Evolutionary conservation across 2,329 filamentous ascomycete genomes (phyloP).

Genomic region (Penicillium paneum): DNA sequence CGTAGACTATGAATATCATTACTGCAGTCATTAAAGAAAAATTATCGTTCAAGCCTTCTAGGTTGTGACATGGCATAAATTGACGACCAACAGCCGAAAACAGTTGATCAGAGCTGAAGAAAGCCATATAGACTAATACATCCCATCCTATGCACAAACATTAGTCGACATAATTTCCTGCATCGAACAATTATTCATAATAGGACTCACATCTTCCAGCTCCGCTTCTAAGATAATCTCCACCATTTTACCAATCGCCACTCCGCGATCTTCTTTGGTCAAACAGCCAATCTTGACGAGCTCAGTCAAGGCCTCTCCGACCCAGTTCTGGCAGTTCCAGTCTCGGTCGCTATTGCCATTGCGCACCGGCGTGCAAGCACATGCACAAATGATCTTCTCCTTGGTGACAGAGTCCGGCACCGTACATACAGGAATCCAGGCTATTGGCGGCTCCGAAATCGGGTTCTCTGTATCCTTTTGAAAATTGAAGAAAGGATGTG

Average conservation of each 20-base stretch:
- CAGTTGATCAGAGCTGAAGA: neutral
- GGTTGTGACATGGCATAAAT: neutral
- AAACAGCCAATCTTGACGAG: conserved; percentile 24
- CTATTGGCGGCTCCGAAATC: conserved; percentile 10
- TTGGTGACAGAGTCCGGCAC: conserved; percentile 10
- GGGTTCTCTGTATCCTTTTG: conserved; percentile 9
- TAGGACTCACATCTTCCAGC: conserved; percentile 15
- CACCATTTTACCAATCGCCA: conserved; percentile 27
- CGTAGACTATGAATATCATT: neutral
- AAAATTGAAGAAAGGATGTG: conserved; percentile 29
- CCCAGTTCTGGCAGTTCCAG: conserved; percentile 37
- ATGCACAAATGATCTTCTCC: conserved; percentile 16
- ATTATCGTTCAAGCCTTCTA: neutral
- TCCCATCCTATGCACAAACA: neutral
- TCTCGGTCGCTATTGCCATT: conserved; percentile 25
- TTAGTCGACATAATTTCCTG: neutral
- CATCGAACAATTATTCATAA: neutral
- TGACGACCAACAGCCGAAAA: neutral
- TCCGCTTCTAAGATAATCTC: conserved; percentile 28
- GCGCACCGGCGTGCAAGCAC: conserved; percentile 21
- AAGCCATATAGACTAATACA: neutral
- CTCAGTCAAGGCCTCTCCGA: conserved; percentile 26
- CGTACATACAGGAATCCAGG: conserved; percentile 18
- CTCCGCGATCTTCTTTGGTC: conserved; percentile 13
- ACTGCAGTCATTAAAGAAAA: neutral